Evolutionary conservation across 495 filamentous ascomycete genomes (phyloP).

Genomic region (Trichoderma reesei): DNA sequence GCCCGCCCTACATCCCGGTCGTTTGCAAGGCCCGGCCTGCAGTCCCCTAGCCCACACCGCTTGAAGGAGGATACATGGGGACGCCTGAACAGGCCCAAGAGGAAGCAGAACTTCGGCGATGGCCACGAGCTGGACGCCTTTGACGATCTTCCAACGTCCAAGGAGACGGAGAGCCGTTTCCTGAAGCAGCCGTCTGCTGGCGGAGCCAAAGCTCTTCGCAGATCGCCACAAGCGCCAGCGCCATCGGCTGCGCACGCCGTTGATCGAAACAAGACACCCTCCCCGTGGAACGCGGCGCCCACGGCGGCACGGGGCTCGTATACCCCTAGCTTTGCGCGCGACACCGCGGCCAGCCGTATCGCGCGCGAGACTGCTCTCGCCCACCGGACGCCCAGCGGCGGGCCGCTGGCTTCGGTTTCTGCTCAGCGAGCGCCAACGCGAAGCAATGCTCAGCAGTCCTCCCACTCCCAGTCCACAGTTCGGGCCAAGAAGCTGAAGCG

Average conservation of each 20-base stretch:
- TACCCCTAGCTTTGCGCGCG: constrained; percentile 77
- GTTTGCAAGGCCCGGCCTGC: constrained; percentile 44
- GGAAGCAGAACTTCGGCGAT: constrained; percentile 75
- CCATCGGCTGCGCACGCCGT: constrained; percentile 50
- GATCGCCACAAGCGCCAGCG: constrained; percentile 17
- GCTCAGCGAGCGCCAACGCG: constrained; percentile 70
- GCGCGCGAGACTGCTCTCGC: constrained; percentile 78
- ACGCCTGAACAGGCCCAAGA: constrained; percentile 62
- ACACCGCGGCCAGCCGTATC: constrained; percentile 84
- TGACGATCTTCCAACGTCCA: constrained; percentile 89
- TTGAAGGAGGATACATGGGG: constrained; percentile 35
- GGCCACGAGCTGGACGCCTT: constrained; percentile 86
- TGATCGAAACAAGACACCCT: constrained; percentile 41
- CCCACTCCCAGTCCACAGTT: constrained; percentile 22
- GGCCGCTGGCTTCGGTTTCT: constrained; percentile 51
- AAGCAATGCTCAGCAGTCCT: constrained; percentile 19
- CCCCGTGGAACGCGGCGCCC: constrained; percentile 41
- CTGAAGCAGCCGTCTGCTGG: constrained; percentile 66
- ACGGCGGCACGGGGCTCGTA: constrained; percentile 46
- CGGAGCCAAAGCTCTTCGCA: constrained; percentile 44
- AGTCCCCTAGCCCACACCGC: constrained; percentile 44
- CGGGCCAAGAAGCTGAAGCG: constrained; percentile 48
- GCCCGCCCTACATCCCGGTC: constrained; percentile 44
- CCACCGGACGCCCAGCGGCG: constrained; percentile 39
- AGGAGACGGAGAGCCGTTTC: constrained; percentile 67